Base-by-base conservation (phyloP, 2,329 filamentous ascomycete species). In the Stagonosporopsis cucurbitacearum region DNA sequence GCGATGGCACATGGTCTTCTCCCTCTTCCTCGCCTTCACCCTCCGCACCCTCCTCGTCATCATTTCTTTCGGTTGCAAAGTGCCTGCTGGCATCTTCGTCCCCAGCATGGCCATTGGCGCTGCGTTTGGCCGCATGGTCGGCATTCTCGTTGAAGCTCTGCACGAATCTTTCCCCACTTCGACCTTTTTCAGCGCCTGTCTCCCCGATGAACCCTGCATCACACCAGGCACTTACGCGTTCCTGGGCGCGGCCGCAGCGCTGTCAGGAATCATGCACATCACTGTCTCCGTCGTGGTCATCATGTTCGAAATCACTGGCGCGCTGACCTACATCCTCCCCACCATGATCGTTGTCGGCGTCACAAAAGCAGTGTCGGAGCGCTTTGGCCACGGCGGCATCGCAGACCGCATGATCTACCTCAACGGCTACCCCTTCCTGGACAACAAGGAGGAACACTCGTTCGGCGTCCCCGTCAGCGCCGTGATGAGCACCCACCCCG, bases 331-430 rank as follows among this genome's bases (percentile, higher is more conserved):
- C 71, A 98, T 99, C 62, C 80, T 99, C 25, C 95, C 95, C 0
- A 98, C 94, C 13, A 99, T 99, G 95, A 97, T 99, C 66, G 95
- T 98, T 0, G 95, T 98, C 2, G 95, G 95, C 44, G 90, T 97
- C 28, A 98, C 94, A 35, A 99, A 99, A 80, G 91, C 91, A 13
- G 91, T 99, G 42, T 88, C 90, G 59, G 92, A 96, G 64, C 82
- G 92, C 12, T 95, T 96, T 70, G 92, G 92, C n/a, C 96, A 94
- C 72, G 95, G 94, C 26, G 95, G 95, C 42, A 98, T 99, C 55
- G 95, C 95, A 20, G 95, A 99, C 75, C 89, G 92, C 59, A 96
- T 97, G 91, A 99, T 99, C 67, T 96, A 92, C 89, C 96, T 97
- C 78, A 98, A 92, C 66, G 95, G 95, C 1, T 96, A 97, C 69